These are phyloP conservation scores for Dittrichia graveolens DNA, from an alignment of 129 eudicot species.

Conservation along the genomic window DNA sequence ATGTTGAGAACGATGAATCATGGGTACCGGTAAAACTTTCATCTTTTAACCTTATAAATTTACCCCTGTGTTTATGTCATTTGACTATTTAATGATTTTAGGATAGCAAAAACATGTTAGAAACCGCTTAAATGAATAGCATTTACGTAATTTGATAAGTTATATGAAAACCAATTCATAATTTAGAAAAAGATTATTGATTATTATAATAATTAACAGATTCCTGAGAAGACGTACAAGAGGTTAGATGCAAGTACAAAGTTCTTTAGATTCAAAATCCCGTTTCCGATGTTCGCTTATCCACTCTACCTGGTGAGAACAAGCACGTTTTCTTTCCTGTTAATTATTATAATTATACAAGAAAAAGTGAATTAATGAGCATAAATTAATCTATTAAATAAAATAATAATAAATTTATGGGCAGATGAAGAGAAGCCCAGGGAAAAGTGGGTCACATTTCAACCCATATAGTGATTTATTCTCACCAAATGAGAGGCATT, in stretches of 20 bases:
- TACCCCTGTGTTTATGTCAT: too few relatives aligned
- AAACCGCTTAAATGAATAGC: too few relatives aligned
- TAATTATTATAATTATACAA: not conserved
- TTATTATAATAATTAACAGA: slow-evolving; percentile 24
- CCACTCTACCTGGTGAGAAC: slow-evolving; percentile 63
- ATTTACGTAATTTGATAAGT: too few relatives aligned
- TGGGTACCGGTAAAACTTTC: slow-evolving; percentile 76
- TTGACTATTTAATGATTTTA: too few relatives aligned
- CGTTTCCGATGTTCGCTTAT: slow-evolving; percentile 74
- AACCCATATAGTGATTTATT: slow-evolving; percentile 65
- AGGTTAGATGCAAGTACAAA: slow-evolving; percentile 54
- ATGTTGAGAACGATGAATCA: slow-evolving; percentile 79
- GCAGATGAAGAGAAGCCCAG: slow-evolving; percentile 70
- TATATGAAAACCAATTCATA: not conserved
- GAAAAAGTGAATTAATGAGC: not conserved
- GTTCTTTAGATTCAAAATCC: slow-evolving; percentile 65
- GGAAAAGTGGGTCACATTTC: slow-evolving; percentile 77
- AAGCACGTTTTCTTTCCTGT: not conserved
- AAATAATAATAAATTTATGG: not conserved
- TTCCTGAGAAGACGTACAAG: slow-evolving; percentile 64
- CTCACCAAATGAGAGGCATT: slow-evolving; percentile 57
- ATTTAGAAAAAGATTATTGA: not conserved
- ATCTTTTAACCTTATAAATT: not conserved
- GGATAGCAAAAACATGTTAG: too few relatives aligned
- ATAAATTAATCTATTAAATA: not conserved